A percentile compares a stretch with the other conserved stretches of the same genome.
Conservation (phyloP, 805 yeast species). For the Ogataea ganodermae region DNA sequence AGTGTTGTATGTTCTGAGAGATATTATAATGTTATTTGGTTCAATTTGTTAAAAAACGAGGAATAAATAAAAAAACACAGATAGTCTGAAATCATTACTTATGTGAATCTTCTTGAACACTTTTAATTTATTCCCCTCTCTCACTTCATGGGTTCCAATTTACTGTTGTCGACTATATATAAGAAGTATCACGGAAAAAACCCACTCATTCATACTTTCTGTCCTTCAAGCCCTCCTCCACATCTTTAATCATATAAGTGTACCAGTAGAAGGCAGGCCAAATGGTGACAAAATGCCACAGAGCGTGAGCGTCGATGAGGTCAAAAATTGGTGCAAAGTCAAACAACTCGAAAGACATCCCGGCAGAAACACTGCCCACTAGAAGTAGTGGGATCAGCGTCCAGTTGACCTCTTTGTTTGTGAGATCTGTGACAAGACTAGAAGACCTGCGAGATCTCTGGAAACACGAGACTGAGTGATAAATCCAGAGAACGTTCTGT, state of each 20-base stretch:
- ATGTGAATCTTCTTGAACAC: too few relatives aligned
- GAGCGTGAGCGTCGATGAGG: slow-evolving; percentile 84
- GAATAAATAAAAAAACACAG: too few relatives aligned
- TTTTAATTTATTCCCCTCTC: too few relatives aligned
- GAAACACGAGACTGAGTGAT: slow-evolving; percentile 37
- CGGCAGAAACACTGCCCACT: slow-evolving; percentile 57
- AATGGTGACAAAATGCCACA: slow-evolving; percentile 92
- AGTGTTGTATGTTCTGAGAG: too few relatives aligned
- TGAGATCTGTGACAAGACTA: slow-evolving; percentile 25
- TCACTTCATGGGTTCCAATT: too few relatives aligned
- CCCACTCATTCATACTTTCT: slow-evolving; percentile 31
- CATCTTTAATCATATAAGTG: slow-evolving; percentile 54
- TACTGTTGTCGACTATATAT: too few relatives aligned
- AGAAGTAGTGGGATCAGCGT: slow-evolving; percentile 53
- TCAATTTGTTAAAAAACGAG: too few relatives aligned
- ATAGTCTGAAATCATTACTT: too few relatives aligned
- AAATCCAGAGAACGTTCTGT: slow-evolving; percentile 63
- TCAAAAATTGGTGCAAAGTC: slow-evolving; percentile 78
- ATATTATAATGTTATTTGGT: too few relatives aligned
- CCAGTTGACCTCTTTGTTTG: slow-evolving; percentile 38
- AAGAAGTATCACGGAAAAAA: too few relatives aligned
- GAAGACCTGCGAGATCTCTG: slow-evolving; percentile 20
- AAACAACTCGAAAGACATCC: slow-evolving; percentile 87
- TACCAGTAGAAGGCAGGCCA: slow-evolving; percentile 79
- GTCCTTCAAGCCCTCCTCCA: slow-evolving; percentile 34